Conservation (phyloP, 2,329 filamentous ascomycete genomes). For the Verticillium nonalfalfae region DNA sequence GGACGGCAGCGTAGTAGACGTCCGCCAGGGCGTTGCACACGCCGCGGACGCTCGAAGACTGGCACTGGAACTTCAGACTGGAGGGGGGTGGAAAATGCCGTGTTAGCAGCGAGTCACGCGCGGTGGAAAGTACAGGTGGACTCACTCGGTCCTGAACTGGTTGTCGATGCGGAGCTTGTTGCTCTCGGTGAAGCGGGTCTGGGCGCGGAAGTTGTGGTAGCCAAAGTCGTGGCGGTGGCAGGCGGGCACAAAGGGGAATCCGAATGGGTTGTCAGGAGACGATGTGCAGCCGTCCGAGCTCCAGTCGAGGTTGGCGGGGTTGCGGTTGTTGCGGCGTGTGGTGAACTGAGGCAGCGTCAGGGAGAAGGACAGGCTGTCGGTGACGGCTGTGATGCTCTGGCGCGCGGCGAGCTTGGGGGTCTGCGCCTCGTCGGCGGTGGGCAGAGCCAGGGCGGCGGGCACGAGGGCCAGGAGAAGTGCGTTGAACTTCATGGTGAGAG, state of each 20-base stretch:
- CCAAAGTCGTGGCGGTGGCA: constrained; percentile 53
- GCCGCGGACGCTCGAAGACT: constrained; percentile 6
- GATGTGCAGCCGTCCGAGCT: constrained; percentile 33
- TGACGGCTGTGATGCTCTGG: constrained; percentile 21
- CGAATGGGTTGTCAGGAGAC: constrained; percentile 35
- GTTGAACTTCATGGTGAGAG: constrained; percentile 24
- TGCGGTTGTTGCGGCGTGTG: constrained; percentile 26
- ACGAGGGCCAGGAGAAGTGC: constrained; percentile 2
- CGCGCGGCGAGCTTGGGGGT: constrained; percentile 4
- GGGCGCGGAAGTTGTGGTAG: constrained; percentile 44
- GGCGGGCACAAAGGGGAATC: constrained; percentile 34
- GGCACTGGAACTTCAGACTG: constrained; percentile 31
- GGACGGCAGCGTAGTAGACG: constrained; percentile 32
- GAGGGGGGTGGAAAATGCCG: neutral
- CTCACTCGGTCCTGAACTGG: constrained; percentile 41
- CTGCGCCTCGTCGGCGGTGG: constrained; percentile 5
- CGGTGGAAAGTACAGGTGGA: neutral
- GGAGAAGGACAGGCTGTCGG: constrained; percentile 40
- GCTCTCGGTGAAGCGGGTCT: constrained; percentile 36
- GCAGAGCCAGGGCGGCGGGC: constrained; percentile 16
- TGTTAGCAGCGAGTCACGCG: neutral
- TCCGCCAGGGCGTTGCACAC: constrained; percentile 28
- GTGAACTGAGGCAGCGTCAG: constrained; percentile 34
- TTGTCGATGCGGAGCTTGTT: constrained; percentile 38
- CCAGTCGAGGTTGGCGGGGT: constrained; percentile 34